Base-by-base conservation (phyloP, 768 basidiomycete genomes). In the Favolaschia claudopus region DNA sequence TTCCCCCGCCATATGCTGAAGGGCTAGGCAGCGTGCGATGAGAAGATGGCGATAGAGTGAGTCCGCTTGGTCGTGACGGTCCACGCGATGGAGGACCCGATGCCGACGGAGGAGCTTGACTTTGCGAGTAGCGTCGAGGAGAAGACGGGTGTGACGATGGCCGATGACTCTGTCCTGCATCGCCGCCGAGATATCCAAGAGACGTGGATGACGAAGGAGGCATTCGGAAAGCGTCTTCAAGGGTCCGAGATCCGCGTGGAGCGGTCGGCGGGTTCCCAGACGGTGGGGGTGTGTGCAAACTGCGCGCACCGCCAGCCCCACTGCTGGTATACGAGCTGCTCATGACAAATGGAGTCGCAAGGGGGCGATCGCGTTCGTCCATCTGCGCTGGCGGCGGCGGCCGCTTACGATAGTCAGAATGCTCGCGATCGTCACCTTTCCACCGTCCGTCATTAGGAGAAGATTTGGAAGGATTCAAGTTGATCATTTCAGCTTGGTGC, bases 301-400 rank as follows among this genome's bases (percentile, higher is more conserved):
- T 57, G 44, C 33, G 67, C 34, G 34, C 63, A 32, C 43, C 66
- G 29, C 47, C 60, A 49, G 44, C 40, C 45, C 31, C 69, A 62
- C 69, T 48, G 39, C 76, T 76, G 27, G 72, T 72, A 49, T 82
- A 79, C 28, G 81, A 77, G 6, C 83, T 79, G 7, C 74, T 77
- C 72, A 86, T 80, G 8, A 79, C 81, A 63, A 86, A 87, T 3
- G 85, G 82, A 36, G 79, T 82, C 7, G 84, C 77, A 42, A 81
- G 69, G 2, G 82, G 82, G 54, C 86, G 76, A 50, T 87, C 86
- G 33, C 79, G 77, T 15, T 82, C 82, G 38, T 83, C 81, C 46
- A 80, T 76, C 44, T 74, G 63, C 27, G 71, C n/a, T 72, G 79
- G 22, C 75, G 67, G 67, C 67, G 76, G 63, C 56, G 69, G 57